phyloP scores from a whole-genome alignment of 306 rosid species.

The Pyrus betulifolia region DNA sequence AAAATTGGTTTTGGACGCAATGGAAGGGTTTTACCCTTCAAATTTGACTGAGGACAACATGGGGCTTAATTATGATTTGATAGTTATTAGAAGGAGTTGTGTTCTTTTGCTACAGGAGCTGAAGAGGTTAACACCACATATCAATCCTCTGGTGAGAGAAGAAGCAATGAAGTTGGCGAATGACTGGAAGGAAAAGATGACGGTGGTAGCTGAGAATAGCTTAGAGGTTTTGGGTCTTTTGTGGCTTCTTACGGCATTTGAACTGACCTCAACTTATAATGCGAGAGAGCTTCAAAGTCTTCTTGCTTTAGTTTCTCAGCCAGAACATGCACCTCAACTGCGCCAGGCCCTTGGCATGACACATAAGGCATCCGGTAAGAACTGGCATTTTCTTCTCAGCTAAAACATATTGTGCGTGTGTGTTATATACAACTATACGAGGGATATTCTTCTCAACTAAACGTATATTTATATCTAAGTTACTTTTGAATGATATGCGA shows the following conservation, averaged over 20 bases:
- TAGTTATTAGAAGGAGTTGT: slow-evolving; percentile 30
- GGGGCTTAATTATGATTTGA: slow-evolving; percentile 4
- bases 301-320: slow-evolving; percentile 29
- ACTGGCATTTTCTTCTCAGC: neutral
- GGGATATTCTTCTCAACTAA: neutral
- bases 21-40: slow-evolving; percentile 28
- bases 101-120: slow-evolving; percentile 32
- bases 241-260: slow-evolving; percentile 31
- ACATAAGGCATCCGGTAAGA: slow-evolving; percentile 26
- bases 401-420: neutral
- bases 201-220: slow-evolving; percentile 5
- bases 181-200: slow-evolving; percentile 36
- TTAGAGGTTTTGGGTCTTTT: slow-evolving; percentile 37
- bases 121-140: slow-evolving; percentile 22
- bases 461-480: neutral
- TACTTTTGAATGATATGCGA: neutral
- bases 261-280: slow-evolving; percentile 25
- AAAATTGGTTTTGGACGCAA: slow-evolving; percentile 32
- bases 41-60: neutral
- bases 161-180: slow-evolving; percentile 32
- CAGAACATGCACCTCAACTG: slow-evolving; percentile 24
- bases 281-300: slow-evolving; percentile 24
- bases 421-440: too few relatives aligned
- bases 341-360: slow-evolving; percentile 27
- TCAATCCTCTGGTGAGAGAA: slow-evolving; percentile 22